Evolutionary conservation across 495 filamentous ascomycete species (phyloP).

Genomic region (Hypomontagnella monticulosa): DNA sequence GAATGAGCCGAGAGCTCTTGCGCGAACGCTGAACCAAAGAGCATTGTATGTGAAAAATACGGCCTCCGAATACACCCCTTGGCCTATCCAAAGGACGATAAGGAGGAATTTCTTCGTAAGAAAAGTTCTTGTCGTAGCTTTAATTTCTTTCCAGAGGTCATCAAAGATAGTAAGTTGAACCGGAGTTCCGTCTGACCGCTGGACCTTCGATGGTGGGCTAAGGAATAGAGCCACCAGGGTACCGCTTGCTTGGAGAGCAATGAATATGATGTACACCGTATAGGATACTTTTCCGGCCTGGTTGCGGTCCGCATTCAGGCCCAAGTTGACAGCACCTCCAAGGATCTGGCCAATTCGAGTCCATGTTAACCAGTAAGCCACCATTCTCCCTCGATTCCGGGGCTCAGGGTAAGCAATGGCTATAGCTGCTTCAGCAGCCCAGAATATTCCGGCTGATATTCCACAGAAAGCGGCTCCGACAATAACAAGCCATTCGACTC

Average conservation of each 20-base stretch:
- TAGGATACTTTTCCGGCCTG: slow-evolving; percentile 69
- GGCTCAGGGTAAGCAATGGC: slow-evolving; percentile 72
- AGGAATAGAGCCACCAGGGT: slow-evolving; percentile 65
- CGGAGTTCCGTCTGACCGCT: slow-evolving; percentile 63
- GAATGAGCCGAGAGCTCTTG: slow-evolving; percentile 70
- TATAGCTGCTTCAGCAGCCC: slow-evolving; percentile 73
- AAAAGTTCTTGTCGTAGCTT: slow-evolving; percentile 60
- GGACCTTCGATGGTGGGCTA: slow-evolving; percentile 61
- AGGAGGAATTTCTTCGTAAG: slow-evolving; percentile 63
- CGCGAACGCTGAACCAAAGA: slow-evolving; percentile 69
- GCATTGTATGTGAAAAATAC: slow-evolving; percentile 69
- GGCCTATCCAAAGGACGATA: slow-evolving; percentile 68
- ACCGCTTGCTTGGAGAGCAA: slow-evolving; percentile 67
- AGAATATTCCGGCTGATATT: slow-evolving; percentile 72
- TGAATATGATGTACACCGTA: slow-evolving; percentile 68
- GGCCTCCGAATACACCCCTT: slow-evolving; percentile 68
- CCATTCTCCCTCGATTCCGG: slow-evolving; percentile 66
- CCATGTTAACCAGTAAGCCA: slow-evolving; percentile 71
- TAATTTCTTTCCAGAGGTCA: slow-evolving; percentile 60
- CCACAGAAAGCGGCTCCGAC: slow-evolving; percentile 73
- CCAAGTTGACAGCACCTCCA: slow-evolving; percentile 70
- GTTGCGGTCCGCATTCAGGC: slow-evolving; percentile 63
- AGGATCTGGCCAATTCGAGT: slow-evolving; percentile 70
- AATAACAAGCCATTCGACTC: slow-evolving; percentile 69
- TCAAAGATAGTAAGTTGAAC: slow-evolving; percentile 62